A percentile compares a stretch with the other conserved stretches of the same genome.
Conservation (phyloP, 805 yeast genomes). For the Kazachstania martiniae region DNA sequence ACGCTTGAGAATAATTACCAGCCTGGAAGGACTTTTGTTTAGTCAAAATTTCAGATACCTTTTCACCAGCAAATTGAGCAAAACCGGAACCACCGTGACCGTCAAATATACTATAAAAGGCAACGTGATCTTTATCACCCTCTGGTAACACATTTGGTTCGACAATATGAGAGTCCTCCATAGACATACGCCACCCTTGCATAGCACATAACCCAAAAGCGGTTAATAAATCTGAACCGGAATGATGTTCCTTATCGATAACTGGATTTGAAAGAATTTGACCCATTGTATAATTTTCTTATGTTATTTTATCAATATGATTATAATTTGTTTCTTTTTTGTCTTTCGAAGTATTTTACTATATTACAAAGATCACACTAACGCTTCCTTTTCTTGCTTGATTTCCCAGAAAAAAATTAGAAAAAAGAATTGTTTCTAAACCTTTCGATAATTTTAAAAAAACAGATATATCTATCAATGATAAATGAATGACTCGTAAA, state of each 20-base stretch:
- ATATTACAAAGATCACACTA: no score
- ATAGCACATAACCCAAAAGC: constrained; percentile 81
- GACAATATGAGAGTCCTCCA: constrained; percentile 91
- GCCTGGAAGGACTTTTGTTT: constrained; percentile 41
- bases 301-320: no score
- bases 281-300: no score
- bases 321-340: no score
- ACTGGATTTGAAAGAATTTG: constrained; percentile 93
- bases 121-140: constrained; percentile 36
- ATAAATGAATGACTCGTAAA: no score
- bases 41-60: constrained; percentile 56
- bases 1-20: constrained; percentile 42
- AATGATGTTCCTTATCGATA: constrained; percentile 56
- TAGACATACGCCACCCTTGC: constrained; percentile 99
- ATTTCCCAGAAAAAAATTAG: no score
- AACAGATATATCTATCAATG: no score
- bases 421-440: no score
- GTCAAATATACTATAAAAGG: constrained; percentile 90
- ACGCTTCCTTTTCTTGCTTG: no score
- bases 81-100: constrained; percentile 95
- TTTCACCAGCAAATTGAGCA: constrained; percentile 77
- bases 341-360: no score
- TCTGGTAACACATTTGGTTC: constrained; percentile 18
- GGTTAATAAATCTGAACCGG: constrained; percentile 54
- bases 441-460: no score